Conservation (phyloP, 495 filamentous ascomycete genomes). For the Podospora didyma region DNA sequence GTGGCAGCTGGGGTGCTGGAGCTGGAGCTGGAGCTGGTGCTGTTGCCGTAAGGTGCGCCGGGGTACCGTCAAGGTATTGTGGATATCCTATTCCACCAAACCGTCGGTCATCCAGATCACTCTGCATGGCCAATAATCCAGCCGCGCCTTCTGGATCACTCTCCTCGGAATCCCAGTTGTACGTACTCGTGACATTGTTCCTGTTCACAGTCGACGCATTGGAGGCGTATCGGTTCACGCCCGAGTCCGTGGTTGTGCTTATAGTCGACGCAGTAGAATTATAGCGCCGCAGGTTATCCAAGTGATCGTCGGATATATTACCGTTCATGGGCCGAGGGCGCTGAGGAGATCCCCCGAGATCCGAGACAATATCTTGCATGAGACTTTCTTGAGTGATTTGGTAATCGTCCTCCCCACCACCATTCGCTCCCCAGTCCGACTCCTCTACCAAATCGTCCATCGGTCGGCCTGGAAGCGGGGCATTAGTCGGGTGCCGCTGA, state of each 20-base stretch:
- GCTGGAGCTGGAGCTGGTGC: too few relatives aligned
- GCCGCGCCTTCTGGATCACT: constrained; percentile 90
- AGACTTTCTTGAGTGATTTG: constrained; percentile 44
- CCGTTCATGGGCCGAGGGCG: constrained; percentile 29
- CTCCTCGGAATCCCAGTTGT: constrained; percentile 51
- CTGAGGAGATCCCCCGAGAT: constrained; percentile 31
- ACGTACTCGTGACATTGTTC: constrained; percentile 29
- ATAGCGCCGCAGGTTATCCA: constrained; percentile 44
- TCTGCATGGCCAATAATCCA: constrained; percentile 76
- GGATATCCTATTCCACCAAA: constrained; percentile 42
- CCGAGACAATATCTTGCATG: constrained; percentile 52
- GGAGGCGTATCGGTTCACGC: constrained; percentile 41
- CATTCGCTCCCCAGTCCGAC: constrained; percentile 31
- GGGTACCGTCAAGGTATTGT: constrained; percentile 18
- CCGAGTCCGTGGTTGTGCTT: constrained; percentile 18
- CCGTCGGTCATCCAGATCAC: constrained; percentile 78
- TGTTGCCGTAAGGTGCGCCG: neutral
- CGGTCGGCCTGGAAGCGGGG: constrained; percentile 50
- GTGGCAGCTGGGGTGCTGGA: constrained; percentile 12
- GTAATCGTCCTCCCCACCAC: constrained; percentile 28
- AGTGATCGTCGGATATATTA: constrained; percentile 37
- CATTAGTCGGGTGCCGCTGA: constrained; percentile 50
- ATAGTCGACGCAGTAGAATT: constrained; percentile 47
- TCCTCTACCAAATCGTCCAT: constrained; percentile 40
- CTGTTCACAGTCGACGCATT: constrained; percentile 46